These are phyloP conservation scores for Daphne laureola DNA, from an alignment of 441 rosid genomes.

Conservation along the genomic window DNA sequence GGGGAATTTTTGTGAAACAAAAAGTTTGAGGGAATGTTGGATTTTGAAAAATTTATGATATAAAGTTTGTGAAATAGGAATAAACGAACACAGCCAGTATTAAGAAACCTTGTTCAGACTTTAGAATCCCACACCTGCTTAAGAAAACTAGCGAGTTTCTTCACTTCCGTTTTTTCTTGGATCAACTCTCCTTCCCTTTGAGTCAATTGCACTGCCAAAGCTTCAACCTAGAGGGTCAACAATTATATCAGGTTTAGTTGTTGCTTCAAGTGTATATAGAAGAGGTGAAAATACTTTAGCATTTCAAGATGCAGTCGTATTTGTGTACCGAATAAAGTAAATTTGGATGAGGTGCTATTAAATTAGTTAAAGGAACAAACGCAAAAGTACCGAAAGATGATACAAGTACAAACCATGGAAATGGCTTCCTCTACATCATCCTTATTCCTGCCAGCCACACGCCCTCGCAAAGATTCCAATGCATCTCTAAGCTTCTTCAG, in stretches of 20 bases:
- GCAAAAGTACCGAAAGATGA: not conserved
- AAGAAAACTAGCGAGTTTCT: conserved; percentile 79
- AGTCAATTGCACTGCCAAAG: conserved; percentile 88
- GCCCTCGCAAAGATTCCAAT: conserved; percentile 77
- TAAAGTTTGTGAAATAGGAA: too few species aligned
- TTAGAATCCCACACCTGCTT: conserved; percentile 55
- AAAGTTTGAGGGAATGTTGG: too few species aligned
- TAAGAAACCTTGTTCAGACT: not conserved
- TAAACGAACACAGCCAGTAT: not conserved
- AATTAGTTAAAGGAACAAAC: not conserved
- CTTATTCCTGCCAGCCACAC: conserved; percentile 87
- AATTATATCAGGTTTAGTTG: conserved; percentile 9
- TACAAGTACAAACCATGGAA: conserved; percentile 55
- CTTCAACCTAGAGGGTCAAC: conserved; percentile 69
- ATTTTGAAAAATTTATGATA: too few species aligned
- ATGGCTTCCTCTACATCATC: conserved; percentile 95
- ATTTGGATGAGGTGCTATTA: too few species aligned
- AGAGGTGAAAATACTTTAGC: not conserved
- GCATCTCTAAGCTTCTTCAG: conserved; percentile 97
- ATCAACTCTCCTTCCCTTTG: conserved; percentile 94
- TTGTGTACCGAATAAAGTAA: too few species aligned
- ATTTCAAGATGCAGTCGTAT: too few species aligned
- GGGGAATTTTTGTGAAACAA: too few species aligned
- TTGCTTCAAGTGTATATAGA: conserved; percentile 4
- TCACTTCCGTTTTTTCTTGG: conserved; percentile 93